Evolutionary conservation across 345 rosid genomes (phyloP).

Genomic region (Syzygium aromaticum): DNA sequence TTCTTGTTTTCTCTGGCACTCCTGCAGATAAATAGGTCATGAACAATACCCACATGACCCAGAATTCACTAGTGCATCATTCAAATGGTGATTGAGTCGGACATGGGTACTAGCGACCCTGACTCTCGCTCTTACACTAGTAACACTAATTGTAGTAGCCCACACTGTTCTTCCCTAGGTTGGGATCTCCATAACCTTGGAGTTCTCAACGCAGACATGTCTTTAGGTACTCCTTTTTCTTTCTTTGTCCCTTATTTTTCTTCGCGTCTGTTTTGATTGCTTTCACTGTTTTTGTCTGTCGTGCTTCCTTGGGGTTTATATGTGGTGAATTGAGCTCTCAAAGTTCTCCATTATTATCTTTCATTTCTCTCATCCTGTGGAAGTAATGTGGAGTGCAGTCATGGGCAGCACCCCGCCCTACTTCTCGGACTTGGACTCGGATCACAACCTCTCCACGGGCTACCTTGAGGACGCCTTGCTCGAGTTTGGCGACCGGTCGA

Average conservation of each 20-base stretch:
- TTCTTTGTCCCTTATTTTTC: constrained; percentile 1
- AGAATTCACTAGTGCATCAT: not conserved
- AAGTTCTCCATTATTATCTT: not conserved
- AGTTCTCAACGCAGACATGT: constrained; percentile 74
- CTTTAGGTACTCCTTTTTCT: constrained; percentile 28
- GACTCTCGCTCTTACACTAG: not conserved
- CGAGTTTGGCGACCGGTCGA: constrained; percentile 54
- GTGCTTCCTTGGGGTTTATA: not conserved
- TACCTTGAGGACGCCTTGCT: constrained; percentile 81
- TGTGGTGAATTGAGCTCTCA: not conserved
- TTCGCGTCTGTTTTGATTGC: not conserved
- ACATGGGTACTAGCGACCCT: not conserved
- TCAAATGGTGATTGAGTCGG: not conserved
- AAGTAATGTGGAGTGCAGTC: constrained; percentile 12
- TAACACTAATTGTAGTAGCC: not conserved
- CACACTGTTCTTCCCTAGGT: constrained; percentile 29
- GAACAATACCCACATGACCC: not conserved
- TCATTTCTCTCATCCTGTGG: not conserved
- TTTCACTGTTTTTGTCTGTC: constrained; percentile 14
- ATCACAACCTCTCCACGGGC: constrained; percentile 65
- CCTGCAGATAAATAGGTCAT: not conserved
- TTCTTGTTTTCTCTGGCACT: not conserved
- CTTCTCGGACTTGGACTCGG: constrained; percentile 28
- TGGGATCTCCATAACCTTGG: constrained; percentile 85
- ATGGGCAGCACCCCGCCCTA: constrained; percentile 22